Percentiles rank a stretch among this genome's conserved stretches.
Evolutionary conservation across 805 yeast species (phyloP).

Genomic region (Yamadazyma endophytica): DNA sequence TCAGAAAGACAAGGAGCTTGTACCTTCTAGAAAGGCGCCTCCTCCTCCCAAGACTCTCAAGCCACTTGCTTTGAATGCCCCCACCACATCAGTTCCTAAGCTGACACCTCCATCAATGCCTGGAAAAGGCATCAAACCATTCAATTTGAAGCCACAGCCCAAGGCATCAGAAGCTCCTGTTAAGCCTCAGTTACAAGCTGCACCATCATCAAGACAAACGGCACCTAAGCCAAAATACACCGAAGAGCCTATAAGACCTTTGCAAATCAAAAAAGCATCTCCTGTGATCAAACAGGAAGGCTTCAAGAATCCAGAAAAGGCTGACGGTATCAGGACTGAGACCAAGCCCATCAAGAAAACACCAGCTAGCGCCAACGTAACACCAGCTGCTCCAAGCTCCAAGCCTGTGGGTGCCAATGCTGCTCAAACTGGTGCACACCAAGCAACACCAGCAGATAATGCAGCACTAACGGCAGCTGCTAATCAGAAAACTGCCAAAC

Average conservation of each 20-base stretch:
- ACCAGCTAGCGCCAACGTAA: no score
- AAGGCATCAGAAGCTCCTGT: neutral
- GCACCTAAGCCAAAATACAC: neutral
- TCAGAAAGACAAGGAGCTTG: slow-evolving; percentile 19
- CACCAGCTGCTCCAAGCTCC: no score
- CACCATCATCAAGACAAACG: neutral
- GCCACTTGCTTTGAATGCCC: slow-evolving; percentile 2
- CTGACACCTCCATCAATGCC: slow-evolving; percentile 31
- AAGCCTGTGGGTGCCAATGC: no score
- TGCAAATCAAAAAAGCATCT: slow-evolving; percentile 5
- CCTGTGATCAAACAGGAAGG: no score
- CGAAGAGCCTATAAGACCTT: slow-evolving; percentile 1
- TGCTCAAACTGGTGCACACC: neutral
- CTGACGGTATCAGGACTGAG: neutral
- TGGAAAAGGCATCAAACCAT: slow-evolving; percentile 6
- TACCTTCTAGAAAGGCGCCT: slow-evolving; percentile 55
- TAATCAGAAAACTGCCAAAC: slow-evolving; percentile 32
- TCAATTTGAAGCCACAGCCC: slow-evolving; percentile 5
- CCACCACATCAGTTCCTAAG: slow-evolving; percentile 18
- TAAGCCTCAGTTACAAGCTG: neutral
- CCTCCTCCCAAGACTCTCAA: slow-evolving; percentile 40
- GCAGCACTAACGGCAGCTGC: slow-evolving; percentile 4
- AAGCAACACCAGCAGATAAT: neutral
- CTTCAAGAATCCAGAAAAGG: neutral
- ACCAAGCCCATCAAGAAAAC: no score